Evolutionary conservation across 176 grass and related monocot species (phyloP), one percentile per base, ranked within the genome.

Genomic region (Musa acuminata): DNA sequence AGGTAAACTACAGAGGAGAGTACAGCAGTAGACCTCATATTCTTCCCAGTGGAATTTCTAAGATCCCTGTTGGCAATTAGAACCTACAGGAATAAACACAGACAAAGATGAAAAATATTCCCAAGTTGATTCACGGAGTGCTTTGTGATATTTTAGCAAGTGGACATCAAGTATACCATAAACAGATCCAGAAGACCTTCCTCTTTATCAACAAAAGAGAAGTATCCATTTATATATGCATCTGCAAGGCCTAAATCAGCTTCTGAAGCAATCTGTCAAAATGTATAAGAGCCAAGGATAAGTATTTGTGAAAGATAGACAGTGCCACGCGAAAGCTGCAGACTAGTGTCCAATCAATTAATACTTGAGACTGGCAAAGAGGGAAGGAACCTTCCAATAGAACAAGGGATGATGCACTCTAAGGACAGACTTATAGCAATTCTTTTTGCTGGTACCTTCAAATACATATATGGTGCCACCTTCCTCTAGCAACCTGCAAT

Each of bases 171-270:
- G 68, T 78, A 20, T 87, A 92, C 93, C 83, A 92, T 70, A 29
- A 96, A 82, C 85, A 96, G 87, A 83, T 96, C 84, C 20, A 92
- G 65, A 81, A 96, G 93, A 8, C 89, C 93, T 48, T 96, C 80
- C 74, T 77, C 82, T 77, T 92, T 80, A 73, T 96, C 92, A 66
- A 79, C 81, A 66, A 96, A 92, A 52, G 92, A 92, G 68, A 85
- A 89, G 76, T 74, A 88, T 13, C 93, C 83, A 21, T 96, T 86
- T 81, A 96, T 90, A 52, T 96, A 96, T 52, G 89, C 85, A 53
- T 92, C 89, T 83, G 89, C 93, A 52, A 96, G 78, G 2, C 87
- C 93, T 79, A 85, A 82, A 82, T 96, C 93, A 77, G 87, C 85
- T 69, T 92, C 93, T 1, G 81, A 78, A 72, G 93, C 89, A 54